Conservation (phyloP, 805 yeast species). For the Monosporozyma yasuniensis region DNA sequence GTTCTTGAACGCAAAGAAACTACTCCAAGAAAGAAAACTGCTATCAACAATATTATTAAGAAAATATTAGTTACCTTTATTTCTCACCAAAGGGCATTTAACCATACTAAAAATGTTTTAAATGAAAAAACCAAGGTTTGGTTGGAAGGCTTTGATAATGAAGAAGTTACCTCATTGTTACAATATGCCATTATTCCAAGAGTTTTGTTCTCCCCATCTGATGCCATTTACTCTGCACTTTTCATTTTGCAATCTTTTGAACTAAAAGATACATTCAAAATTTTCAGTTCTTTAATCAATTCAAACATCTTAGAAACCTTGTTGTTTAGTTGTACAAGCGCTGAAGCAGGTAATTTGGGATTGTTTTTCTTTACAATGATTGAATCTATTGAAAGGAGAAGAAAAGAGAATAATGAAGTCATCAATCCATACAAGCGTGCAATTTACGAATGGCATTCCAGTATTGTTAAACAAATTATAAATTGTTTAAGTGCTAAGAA, state of each 20-base stretch:
- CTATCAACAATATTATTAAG: constrained; percentile 11
- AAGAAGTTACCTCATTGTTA: constrained; percentile 35
- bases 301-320: constrained; percentile 45
- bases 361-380: constrained; percentile 56
- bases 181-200: constrained; percentile 69
- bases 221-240: constrained; percentile 60
- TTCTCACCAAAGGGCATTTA: constrained; percentile 16
- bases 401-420: constrained; percentile 31
- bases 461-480: constrained; percentile 31
- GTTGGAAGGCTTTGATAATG: constrained; percentile 10
- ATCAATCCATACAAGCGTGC: constrained; percentile 28
- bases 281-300: constrained; percentile 41
- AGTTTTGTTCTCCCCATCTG: constrained; percentile 67
- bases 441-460: constrained; percentile 47
- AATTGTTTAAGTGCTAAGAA: constrained; percentile 31
- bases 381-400: constrained; percentile 36
- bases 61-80: constrained; percentile 13
- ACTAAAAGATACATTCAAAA: constrained; percentile 32
- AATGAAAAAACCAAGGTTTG: constrained; percentile 8
- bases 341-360: constrained; percentile 78
- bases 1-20: constrained; percentile 7
- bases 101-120: constrained; percentile 7
- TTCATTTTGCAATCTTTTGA: constrained; percentile 49
- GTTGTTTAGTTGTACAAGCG: constrained; percentile 58
- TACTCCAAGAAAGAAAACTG: constrained; percentile 14